Evolutionary conservation across 768 basidiomycete species (phyloP).

Genomic region (Calocera cornea): DNA sequence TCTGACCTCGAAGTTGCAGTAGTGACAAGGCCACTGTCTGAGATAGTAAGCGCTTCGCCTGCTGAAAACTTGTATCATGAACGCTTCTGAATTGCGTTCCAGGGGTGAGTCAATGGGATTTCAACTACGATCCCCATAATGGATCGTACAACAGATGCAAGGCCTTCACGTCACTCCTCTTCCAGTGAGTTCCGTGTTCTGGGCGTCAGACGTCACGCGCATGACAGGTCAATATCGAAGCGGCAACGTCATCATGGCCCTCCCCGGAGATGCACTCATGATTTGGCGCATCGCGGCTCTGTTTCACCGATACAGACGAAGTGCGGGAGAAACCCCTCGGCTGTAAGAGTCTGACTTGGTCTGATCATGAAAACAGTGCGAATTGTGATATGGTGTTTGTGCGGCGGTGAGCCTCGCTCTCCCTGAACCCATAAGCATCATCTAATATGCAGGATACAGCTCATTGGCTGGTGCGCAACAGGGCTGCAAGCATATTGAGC

Average conservation of each 20-base stretch:
- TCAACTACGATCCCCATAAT: neutral
- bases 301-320: neutral
- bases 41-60: no score
- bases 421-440: no score
- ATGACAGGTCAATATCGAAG: neutral
- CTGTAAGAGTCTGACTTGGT: neutral
- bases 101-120: neutral
- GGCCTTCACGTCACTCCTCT: neutral
- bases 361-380: neutral
- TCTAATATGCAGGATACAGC: no score
- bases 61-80: neutral
- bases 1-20: no score
- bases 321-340: neutral
- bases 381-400: neutral
- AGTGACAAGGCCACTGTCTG: no score
- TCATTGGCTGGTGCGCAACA: no score
- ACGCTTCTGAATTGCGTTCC: neutral
- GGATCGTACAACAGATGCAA: neutral
- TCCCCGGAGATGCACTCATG: neutral
- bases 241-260: neutral
- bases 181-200: neutral
- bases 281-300: neutral
- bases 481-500: no score
- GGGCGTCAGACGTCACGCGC: neutral
- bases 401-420: no score